phyloP scores from a whole-genome alignment of 2,329 filamentous ascomycete genomes.

The Talaromyces rugulosus region DNA sequence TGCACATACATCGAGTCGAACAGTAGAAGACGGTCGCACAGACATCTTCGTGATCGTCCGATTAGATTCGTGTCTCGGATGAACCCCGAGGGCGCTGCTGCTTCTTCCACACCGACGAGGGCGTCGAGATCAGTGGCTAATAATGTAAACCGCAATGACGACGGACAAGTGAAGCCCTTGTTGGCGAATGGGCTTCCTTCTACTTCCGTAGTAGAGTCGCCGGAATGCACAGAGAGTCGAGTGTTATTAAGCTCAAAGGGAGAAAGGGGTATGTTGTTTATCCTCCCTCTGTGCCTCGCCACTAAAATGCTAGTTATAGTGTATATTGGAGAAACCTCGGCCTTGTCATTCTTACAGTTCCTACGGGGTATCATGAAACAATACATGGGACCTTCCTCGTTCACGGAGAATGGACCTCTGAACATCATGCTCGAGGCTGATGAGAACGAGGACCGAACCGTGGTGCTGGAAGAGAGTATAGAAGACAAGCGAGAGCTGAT shows the following conservation, averaged over 20 bases:
- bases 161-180: background rate
- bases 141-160: background rate
- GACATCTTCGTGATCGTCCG: constrained; percentile 12
- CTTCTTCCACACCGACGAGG: background rate
- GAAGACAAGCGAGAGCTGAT: constrained; percentile 31
- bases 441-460: constrained; percentile 29
- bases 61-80: constrained; percentile 5
- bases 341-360: constrained; percentile 55
- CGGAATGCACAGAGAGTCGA: constrained; percentile 10
- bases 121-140: background rate
- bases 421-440: constrained; percentile 53
- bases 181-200: background rate
- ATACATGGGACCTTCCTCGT: constrained; percentile 52
- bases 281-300: background rate
- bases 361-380: constrained; percentile 44
- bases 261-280: constrained; percentile 7
- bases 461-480: constrained; percentile 29
- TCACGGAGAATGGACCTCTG: constrained; percentile 49
- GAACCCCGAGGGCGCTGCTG: background rate
- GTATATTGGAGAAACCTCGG: constrained; percentile 43
- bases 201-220: constrained; percentile 2
- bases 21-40: constrained; percentile 16
- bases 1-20: constrained; percentile 33
- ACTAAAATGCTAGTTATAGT: constrained; percentile 3
- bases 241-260: constrained; percentile 11